These are phyloP conservation scores for Nevesoporus exiguus DNA, from an alignment of 768 basidiomycete species.

Conservation along the genomic window DNA sequence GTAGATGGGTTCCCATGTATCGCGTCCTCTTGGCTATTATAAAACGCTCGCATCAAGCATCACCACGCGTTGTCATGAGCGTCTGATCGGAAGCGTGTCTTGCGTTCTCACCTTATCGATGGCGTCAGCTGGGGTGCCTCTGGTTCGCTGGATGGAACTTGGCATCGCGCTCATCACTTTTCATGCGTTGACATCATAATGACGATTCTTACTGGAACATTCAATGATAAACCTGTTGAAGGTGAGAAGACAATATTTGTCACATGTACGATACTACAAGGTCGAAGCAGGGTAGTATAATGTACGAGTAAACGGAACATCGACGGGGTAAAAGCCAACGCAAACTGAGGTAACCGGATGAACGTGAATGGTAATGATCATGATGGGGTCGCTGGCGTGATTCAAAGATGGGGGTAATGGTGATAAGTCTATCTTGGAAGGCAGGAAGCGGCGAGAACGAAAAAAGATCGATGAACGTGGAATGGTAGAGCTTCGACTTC, in stretches of 20 bases:
- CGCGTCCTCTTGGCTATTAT: background rate
- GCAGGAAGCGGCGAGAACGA: background rate
- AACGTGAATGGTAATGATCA: background rate
- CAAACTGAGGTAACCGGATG: background rate
- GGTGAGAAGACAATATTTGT: too few species aligned
- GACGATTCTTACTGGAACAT: too few species aligned
- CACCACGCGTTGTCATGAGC: background rate
- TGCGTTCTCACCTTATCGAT: background rate
- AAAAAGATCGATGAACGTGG: background rate
- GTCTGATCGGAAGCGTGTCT: background rate
- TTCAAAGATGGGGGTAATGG: background rate
- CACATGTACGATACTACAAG: background rate
- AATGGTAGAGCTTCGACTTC: background rate
- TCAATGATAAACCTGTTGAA: background rate
- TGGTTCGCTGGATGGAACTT: too few species aligned
- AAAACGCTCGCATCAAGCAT: background rate
- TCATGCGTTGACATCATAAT: too few species aligned
- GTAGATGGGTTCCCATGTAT: conserved; percentile 23
- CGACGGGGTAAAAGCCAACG: background rate
- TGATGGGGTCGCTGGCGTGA: conserved; percentile 2
- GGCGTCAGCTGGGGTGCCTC: background rate
- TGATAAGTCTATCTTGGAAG: background rate
- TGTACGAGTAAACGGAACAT: background rate
- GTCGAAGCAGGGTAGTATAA: background rate
- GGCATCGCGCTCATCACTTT: too few species aligned